Conservation (phyloP, 2,329 filamentous ascomycete genomes). For the Penicillium palitans region DNA sequence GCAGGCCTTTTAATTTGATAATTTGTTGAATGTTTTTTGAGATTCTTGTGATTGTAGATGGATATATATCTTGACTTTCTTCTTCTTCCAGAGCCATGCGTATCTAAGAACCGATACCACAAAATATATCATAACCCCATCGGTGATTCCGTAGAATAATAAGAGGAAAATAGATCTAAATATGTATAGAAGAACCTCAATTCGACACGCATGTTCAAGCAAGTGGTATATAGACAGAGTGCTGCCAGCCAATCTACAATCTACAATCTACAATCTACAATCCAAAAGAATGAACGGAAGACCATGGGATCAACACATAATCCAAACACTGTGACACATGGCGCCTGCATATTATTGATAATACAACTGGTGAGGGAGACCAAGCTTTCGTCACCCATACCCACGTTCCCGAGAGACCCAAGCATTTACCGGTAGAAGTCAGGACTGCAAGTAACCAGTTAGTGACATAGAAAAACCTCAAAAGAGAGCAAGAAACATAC, state of each 20-base stretch:
- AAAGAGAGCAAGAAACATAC: conserved; percentile 34
- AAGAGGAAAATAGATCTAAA: neutral
- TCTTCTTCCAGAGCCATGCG: neutral
- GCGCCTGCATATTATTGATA: conserved; percentile 27
- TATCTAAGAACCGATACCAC: neutral
- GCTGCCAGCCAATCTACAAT: neutral
- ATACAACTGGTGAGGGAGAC: conserved; percentile 30
- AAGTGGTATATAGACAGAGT: neutral
- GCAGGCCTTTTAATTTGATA: no score
- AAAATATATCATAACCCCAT: neutral
- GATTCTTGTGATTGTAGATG: no score
- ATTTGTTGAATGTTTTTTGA: no score
- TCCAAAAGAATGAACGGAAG: neutral
- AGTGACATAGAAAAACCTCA: conserved; percentile 40
- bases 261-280: neutral
- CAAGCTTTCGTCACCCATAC: conserved; percentile 26
- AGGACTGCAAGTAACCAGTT: conserved; percentile 63
- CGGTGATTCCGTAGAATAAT: neutral
- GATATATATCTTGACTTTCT: no score
- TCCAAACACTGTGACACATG: conserved; percentile 11
- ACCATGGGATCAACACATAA: neutral
- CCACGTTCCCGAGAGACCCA: conserved; percentile 1
- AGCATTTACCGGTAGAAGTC: conserved; percentile 75
- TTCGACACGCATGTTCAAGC: neutral
- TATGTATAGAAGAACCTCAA: neutral